phyloP scores from a whole-genome alignment of 176 grass and related monocot genomes.

The Oryza brachyantha region DNA sequence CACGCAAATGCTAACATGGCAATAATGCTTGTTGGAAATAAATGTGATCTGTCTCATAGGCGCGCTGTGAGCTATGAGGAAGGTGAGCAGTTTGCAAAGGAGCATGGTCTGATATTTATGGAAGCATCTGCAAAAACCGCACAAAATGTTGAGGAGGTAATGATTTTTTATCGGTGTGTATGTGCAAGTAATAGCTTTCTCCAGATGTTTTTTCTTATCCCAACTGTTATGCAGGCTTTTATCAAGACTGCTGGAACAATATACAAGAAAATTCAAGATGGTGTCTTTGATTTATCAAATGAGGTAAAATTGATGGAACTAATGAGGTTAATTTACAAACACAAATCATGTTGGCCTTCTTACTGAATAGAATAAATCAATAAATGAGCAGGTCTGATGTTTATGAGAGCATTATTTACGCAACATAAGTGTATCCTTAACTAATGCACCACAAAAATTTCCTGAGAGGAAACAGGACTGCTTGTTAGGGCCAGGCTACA shows the following conservation, averaged over 20 bases:
- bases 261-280: slow-evolving; percentile 84
- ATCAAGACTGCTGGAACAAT: slow-evolving; percentile 67
- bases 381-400: background rate
- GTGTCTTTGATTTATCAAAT: slow-evolving; percentile 80
- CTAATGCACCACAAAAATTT: background rate
- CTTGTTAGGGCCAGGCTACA: too few relatives aligned
- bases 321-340: slow-evolving; percentile 51
- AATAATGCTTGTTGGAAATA: slow-evolving; percentile 80
- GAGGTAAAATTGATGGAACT: slow-evolving; percentile 36
- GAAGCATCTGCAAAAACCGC: slow-evolving; percentile 79
- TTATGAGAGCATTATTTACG: background rate
- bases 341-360: background rate
- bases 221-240: slow-evolving; percentile 47
- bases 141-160: slow-evolving; percentile 72
- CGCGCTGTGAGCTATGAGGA: slow-evolving; percentile 71
- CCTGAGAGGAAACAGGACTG: too few relatives aligned
- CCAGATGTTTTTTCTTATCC: background rate
- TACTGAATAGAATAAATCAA: background rate
- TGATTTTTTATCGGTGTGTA: background rate
- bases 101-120: slow-evolving; percentile 76
- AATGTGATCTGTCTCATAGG: slow-evolving; percentile 66
- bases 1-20: slow-evolving; percentile 74
- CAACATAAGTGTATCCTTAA: slow-evolving; percentile 4
- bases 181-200: background rate
- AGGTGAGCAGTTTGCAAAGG: slow-evolving; percentile 76